A percentile compares a stretch with the other conserved stretches of the same genome.
phyloP scores from a whole-genome alignment of 163 green algal species.

The Volvox carteri region DNA sequence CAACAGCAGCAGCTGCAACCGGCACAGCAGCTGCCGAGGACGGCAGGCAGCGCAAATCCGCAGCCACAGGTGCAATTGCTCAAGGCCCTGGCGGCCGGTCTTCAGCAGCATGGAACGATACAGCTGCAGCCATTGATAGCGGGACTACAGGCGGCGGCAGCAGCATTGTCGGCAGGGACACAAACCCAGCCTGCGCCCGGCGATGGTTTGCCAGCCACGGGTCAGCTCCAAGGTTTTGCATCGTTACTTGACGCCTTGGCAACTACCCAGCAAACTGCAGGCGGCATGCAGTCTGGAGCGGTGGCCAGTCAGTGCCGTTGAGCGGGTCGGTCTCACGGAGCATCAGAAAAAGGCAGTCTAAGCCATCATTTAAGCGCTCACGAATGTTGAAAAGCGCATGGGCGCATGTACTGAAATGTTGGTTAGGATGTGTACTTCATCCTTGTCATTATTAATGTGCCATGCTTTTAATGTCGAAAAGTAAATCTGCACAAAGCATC shows the following conservation, averaged over 20 bases:
- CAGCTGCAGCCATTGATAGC: background rate
- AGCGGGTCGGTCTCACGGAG: no score
- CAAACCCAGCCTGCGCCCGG: background rate
- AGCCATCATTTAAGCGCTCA: no score
- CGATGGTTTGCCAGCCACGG: background rate
- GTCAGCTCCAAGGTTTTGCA: background rate
- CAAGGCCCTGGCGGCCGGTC: background rate
- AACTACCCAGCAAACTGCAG: background rate
- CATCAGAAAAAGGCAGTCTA: no score
- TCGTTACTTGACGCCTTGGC: background rate
- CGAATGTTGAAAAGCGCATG: no score
- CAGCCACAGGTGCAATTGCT: background rate
- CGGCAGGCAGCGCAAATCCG: background rate
- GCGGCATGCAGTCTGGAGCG: no score
- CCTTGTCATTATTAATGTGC: no score
- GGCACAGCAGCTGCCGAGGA: background rate
- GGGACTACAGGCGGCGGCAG: background rate
- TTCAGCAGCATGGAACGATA: background rate
- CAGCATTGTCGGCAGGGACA: background rate
- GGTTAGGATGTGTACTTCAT: no score
- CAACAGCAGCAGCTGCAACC: background rate
- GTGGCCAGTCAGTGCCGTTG: no score
- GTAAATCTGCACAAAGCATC: no score
- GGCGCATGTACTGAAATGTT: no score
- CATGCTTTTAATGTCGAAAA: no score